Conservation (phyloP, 306 rosid genomes). For the Cicer pinnatifidum region DNA sequence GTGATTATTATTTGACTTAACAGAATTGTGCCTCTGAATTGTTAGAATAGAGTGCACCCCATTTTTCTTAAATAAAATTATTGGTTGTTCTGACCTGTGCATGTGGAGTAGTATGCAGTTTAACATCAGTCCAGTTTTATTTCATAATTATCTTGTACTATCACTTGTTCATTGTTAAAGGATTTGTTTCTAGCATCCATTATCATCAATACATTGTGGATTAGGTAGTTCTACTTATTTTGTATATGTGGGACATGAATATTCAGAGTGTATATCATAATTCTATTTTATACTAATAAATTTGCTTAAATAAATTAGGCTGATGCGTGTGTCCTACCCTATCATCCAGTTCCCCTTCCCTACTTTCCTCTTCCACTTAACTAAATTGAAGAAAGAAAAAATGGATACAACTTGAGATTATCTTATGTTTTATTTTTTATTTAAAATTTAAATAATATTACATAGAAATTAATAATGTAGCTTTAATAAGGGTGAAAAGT, state of each 20-base stretch:
- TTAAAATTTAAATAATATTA: neutral
- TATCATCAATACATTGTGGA: conserved; percentile 34
- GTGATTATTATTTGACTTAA: conserved; percentile 22
- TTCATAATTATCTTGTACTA: conserved; percentile 28
- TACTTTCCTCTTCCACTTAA: too few species aligned
- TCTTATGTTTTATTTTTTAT: neutral
- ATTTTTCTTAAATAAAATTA: conserved; percentile 24
- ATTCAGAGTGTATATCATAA: conserved; percentile 24
- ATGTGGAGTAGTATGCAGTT: conserved; percentile 5
- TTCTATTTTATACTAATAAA: conserved; percentile 20
- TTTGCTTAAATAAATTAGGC: neutral
- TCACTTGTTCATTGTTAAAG: conserved; percentile 36
- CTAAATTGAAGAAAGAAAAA: too few species aligned
- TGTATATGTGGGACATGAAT: conserved; percentile 34
- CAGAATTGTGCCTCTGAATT: conserved; percentile 15
- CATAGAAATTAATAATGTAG: neutral
- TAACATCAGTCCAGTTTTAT: conserved; percentile 35
- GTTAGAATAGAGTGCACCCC: conserved; percentile 33
- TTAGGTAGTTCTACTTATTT: conserved; percentile 32
- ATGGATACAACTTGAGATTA: too few species aligned
- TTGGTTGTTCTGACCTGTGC: conserved; percentile 36
- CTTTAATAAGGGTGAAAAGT: conserved; percentile 1
- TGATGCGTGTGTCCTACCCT: too few species aligned
- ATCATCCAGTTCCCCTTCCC: too few species aligned
- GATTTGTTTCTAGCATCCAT: conserved; percentile 36